These are phyloP conservation scores for Mycena indigotica DNA, from an alignment of 768 basidiomycete genomes.

Conservation along the genomic window DNA sequence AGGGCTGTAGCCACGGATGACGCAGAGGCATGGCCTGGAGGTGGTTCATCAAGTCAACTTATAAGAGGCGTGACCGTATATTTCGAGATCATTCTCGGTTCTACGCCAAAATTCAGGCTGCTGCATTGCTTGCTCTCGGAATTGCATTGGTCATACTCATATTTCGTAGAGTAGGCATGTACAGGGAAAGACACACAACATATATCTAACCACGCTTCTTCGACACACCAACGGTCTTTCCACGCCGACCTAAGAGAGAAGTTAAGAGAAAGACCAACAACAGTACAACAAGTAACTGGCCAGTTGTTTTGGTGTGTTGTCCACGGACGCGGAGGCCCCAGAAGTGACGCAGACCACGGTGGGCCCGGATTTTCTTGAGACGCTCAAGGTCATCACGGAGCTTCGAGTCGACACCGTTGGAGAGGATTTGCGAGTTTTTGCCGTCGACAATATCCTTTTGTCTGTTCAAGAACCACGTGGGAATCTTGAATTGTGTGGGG, in stretches of 20 bases:
- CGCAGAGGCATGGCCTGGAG: neutral
- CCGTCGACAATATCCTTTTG: constrained; percentile 98
- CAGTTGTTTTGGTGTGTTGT: constrained; percentile 99
- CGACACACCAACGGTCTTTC: constrained; percentile 95
- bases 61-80: neutral
- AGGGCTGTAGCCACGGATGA: constrained; percentile 18
- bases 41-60: constrained; percentile 1
- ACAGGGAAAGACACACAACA: no score
- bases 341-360: constrained; percentile 90
- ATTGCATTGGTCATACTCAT: neutral
- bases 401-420: constrained; percentile 97
- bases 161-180: neutral
- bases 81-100: neutral
- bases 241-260: constrained; percentile 73
- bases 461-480: constrained; percentile 98
- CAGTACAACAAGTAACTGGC: constrained; percentile 41
- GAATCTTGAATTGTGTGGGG: constrained; percentile 99
- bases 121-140: neutral
- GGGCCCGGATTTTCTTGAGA: constrained; percentile 98
- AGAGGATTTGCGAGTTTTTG: constrained; percentile 93
- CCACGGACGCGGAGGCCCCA: constrained; percentile 96
- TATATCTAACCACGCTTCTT: constrained; percentile 71
- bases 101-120: neutral
- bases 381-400: constrained; percentile 97
- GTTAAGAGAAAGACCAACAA: constrained; percentile 4